Evolutionary conservation across 2,329 filamentous ascomycete genomes (phyloP).

Genomic region (Exophiala viscosa): DNA sequence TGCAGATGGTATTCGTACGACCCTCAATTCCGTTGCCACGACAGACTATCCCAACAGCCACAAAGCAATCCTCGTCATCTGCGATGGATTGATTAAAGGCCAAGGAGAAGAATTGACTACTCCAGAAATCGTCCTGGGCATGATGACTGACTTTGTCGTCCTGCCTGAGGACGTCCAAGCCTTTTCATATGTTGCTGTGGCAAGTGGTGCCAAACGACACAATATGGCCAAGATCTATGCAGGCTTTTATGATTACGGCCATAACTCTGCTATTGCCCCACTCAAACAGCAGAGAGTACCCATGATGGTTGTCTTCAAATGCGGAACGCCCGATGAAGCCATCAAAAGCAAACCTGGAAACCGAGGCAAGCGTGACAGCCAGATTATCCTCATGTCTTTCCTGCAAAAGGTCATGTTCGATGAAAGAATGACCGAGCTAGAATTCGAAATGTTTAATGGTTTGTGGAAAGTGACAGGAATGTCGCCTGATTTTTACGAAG

Average conservation of each 20-base stretch:
- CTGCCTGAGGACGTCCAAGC: conserved; percentile 76
- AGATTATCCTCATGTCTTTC: conserved; percentile 99
- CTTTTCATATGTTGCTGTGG: conserved; percentile 94
- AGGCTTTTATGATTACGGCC: conserved; percentile 96
- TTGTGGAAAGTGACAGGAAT: conserved; percentile 99
- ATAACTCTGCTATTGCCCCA: conserved; percentile 69
- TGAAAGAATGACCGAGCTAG: conserved; percentile 98
- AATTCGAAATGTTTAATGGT: conserved; percentile 99
- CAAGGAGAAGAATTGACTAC: conserved; percentile 82
- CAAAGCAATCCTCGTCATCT: conserved; percentile 93
- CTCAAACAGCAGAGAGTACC: conserved; percentile 95
- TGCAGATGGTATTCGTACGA: conserved; percentile 85
- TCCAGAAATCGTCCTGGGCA: conserved; percentile 81
- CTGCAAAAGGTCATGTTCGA: conserved; percentile 99
- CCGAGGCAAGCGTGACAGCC: conserved; percentile 96
- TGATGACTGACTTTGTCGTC: conserved; percentile 90
- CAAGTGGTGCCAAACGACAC: conserved; percentile 92
- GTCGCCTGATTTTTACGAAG: conserved; percentile 95
- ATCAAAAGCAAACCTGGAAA: conserved; percentile 85
- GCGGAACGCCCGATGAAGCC: conserved; percentile 84
- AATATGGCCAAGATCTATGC: conserved; percentile 99
- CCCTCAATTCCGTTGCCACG: conserved; percentile 90
- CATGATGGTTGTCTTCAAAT: conserved; percentile 96
- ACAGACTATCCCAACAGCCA: conserved; percentile 99
- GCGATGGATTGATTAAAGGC: conserved; percentile 96